Base-by-base conservation (phyloP, 73 alveolate species). In the Paramecium pentaurelia region DNA sequence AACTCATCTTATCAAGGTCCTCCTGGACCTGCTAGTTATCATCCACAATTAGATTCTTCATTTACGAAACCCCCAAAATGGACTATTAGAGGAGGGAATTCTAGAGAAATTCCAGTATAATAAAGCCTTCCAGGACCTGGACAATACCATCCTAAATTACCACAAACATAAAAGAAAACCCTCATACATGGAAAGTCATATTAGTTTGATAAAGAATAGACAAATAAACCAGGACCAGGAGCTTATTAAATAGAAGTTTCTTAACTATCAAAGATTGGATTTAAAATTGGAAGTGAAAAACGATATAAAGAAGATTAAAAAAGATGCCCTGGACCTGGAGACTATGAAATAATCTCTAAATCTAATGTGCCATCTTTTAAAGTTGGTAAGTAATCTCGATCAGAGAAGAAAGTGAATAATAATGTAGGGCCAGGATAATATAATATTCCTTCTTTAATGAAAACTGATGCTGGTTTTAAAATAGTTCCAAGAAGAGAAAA, bases 241-340 rank as follows among this genome's bases (percentile, higher is more conserved):
- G 10, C 18, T 8, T 80, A 80, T 22, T 4, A 44, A 20, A 44
- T 64, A 42, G 91, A 80, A 32, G n/a, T 9, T 10, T 80, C 91
- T 40, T 22, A 80, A 27, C 14, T 80, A 27, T 80, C 91, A 3
- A 80, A 47, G 16, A 80, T 45, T 25, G 91, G 91, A 2, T 42
- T 49, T 12, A 80, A 10, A 45, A 80, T 80, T 10, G 91, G 91
- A 32, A 80, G 30, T 5, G 42, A 22, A 22, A 80, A 80, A 27
- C n/a, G 91, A 49, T 34, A 80, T 47, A 34, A 22, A 40, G 77
- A 80, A 12, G n/a, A 20, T 14, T 44, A 6, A 49, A 18, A 22
- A 80, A 34, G 25, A 42, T 40, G 51, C 14, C 91, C 91, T 32
- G 91, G 91, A 1, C 91, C 91, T 0, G 91, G 77, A 40, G 91